Conservation (phyloP, 768 basidiomycete genomes). For the Holtermanniella nyarrowii region DNA sequence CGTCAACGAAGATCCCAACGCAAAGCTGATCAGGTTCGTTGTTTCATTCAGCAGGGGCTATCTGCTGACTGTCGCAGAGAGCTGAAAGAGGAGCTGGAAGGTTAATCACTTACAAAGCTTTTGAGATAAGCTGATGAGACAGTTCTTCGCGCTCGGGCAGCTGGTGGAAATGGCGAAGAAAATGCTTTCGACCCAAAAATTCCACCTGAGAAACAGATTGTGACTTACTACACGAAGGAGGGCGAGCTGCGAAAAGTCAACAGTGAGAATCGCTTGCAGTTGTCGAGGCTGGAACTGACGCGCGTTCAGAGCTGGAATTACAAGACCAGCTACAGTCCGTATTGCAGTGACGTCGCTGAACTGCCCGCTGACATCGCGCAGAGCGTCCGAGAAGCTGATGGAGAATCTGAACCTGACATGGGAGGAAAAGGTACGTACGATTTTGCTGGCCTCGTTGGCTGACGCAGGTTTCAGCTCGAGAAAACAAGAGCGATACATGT, state of each 20-base stretch:
- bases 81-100: constrained; percentile 93
- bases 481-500: constrained; percentile 90
- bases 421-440: constrained; percentile 53
- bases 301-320: constrained; percentile 59
- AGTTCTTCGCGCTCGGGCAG: constrained; percentile 60
- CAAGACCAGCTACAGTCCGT: constrained; percentile 68
- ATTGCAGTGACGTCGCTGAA: constrained; percentile 43
- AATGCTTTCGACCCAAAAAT: constrained; percentile 75
- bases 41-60: no score
- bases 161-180: constrained; percentile 45
- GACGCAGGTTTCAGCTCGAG: constrained; percentile 51
- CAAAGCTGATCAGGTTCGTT: constrained; percentile 71
- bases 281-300: background rate
- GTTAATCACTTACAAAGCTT: constrained; percentile 7
- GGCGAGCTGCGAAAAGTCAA: constrained; percentile 91
- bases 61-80: constrained; percentile 43
- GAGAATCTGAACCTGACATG: constrained; percentile 86
- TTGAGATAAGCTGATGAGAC: background rate
- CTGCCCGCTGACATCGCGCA: background rate
- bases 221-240: constrained; percentile 84
- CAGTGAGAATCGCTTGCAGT: constrained; percentile 36
- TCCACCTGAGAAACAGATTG: constrained; percentile 88
- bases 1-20: constrained; percentile 98
- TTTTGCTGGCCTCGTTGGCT: background rate
- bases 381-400: constrained; percentile 71